These are phyloP conservation scores for Chrysanthemum seticuspe DNA, from an alignment of 129 eudicot genomes.

Conservation along the genomic window DNA sequence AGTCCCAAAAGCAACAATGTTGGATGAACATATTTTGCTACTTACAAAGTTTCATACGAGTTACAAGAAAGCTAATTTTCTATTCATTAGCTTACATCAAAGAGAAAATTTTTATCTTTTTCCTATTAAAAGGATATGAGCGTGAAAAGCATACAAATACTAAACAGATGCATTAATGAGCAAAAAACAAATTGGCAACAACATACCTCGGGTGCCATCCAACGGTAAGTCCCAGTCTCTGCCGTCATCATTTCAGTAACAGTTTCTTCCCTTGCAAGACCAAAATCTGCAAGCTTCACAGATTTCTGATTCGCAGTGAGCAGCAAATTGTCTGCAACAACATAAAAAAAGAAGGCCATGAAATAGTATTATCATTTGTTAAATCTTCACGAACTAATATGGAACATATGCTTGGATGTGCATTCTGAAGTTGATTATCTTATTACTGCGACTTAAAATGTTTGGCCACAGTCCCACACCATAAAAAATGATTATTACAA, in stretches of 20 bases:
- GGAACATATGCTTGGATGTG: background rate
- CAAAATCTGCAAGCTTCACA: constrained; percentile 98
- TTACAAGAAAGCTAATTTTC: too few relatives aligned
- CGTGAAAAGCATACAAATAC: background rate
- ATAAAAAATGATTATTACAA: background rate
- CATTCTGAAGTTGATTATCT: background rate
- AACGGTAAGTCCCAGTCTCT: constrained; percentile 96
- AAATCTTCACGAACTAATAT: background rate
- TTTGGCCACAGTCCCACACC: too few relatives aligned
- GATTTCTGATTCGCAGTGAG: constrained; percentile 90
- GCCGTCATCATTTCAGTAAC: constrained; percentile 99
- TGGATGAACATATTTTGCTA: too few relatives aligned
- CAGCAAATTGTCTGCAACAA: constrained; percentile 79
- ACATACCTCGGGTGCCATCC: constrained; percentile 99
- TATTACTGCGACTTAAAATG: background rate
- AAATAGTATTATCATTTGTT: constrained; percentile 4
- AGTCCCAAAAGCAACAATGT: too few relatives aligned
- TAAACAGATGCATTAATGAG: background rate
- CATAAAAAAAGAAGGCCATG: background rate
- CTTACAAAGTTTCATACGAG: too few relatives aligned
- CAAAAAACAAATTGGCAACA: background rate
- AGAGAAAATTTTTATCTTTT: background rate
- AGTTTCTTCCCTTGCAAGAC: constrained; percentile 97
- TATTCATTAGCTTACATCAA: too few relatives aligned
- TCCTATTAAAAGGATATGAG: background rate